Conservation (phyloP, 2,329 filamentous ascomycete genomes). For the Xylariales sp. region DNA sequence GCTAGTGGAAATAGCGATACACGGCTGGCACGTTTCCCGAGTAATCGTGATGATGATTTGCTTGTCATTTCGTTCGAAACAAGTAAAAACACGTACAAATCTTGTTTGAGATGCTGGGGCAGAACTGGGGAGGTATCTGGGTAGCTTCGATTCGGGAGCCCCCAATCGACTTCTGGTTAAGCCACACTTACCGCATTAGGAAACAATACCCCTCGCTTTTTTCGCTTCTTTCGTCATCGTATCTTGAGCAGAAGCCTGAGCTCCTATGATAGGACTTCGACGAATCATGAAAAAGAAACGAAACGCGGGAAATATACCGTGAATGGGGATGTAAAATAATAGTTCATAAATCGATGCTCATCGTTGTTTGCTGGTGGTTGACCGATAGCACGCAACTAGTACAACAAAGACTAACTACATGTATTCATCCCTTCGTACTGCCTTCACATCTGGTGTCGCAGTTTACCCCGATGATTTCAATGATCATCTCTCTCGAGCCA, state of each 20-base stretch:
- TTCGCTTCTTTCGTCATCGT: constrained; percentile 13
- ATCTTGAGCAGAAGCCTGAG: too few relatives aligned
- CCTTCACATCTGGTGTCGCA: background rate
- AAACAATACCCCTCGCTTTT: constrained; percentile 21
- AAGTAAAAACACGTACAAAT: background rate
- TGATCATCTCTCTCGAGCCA: constrained; percentile 56
- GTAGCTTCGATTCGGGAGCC: too few relatives aligned
- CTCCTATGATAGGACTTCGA: too few relatives aligned
- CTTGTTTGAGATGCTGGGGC: background rate
- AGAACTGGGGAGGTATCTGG: too few relatives aligned
- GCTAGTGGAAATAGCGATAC: constrained; percentile 3
- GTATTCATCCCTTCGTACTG: too few relatives aligned
- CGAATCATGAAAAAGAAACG: too few relatives aligned
- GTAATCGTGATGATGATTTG: too few relatives aligned
- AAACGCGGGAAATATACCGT: too few relatives aligned
- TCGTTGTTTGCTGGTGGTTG: background rate
- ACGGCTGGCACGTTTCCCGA: background rate
- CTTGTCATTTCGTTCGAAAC: background rate
- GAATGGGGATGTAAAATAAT: background rate
- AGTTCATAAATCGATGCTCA: background rate
- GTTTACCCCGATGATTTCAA: constrained; percentile 37
- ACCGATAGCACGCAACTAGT: background rate
- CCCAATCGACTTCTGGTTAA: background rate
- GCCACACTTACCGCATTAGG: constrained; percentile 25
- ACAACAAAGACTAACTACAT: background rate